phyloP scores from a whole-genome alignment of 2,329 filamentous ascomycete genomes.

The Arthrocladium fulminans region DNA sequence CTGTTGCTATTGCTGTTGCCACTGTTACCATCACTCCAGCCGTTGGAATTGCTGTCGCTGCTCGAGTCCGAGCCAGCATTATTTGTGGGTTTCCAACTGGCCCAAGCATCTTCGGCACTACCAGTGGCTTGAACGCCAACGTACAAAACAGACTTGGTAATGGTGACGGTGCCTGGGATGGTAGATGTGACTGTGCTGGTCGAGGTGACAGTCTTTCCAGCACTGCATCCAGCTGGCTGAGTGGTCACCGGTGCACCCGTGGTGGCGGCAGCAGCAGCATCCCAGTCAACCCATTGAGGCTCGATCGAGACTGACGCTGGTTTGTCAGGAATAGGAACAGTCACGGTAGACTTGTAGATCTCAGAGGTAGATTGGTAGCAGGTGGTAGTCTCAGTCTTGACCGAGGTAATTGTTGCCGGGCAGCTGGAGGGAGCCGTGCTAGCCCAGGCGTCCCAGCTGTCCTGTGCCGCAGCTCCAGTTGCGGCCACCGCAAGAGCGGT shows the following conservation, averaged over 20 bases:
- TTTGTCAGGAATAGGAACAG: not conserved
- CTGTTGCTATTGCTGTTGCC: slow-evolving; percentile 16
- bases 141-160: slow-evolving; percentile 2
- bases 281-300: slow-evolving; percentile 2
- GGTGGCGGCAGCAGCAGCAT: not conserved
- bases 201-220: slow-evolving; percentile 1
- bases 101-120: slow-evolving; percentile 1
- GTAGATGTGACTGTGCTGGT: slow-evolving; percentile 2
- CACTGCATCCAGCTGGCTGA: not conserved
- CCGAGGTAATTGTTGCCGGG: not conserved
- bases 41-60: too few relatives aligned
- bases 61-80: not conserved
- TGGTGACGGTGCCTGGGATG: slow-evolving; percentile 1
- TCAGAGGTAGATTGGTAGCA: slow-evolving; percentile 2
- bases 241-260: not conserved
- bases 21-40: slow-evolving; percentile 6
- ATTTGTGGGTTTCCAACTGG: not conserved
- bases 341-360: not conserved
- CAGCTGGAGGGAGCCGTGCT: slow-evolving; percentile 1
- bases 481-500: slow-evolving; percentile 1
- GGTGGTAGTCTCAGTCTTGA: slow-evolving; percentile 6
- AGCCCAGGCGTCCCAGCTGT: slow-evolving; percentile 7
- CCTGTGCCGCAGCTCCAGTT: slow-evolving; percentile 3
- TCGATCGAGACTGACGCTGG: not conserved
- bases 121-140: slow-evolving; percentile 2